Evolutionary conservation across 805 yeast genomes (phyloP), one percentile per base, ranked within the genome.

Genomic region (Lachancea nothofagi): DNA sequence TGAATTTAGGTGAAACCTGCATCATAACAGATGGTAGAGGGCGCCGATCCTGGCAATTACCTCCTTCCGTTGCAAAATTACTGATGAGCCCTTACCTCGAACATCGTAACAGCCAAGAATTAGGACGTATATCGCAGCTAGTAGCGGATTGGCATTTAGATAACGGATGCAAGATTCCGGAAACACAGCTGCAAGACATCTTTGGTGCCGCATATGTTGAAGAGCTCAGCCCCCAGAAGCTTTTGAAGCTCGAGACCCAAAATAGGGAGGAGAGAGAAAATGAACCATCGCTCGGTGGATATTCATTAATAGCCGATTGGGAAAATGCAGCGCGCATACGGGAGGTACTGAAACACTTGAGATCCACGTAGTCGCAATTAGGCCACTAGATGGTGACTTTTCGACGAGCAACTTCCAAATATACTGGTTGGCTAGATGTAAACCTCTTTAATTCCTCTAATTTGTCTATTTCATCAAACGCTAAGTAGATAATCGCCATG

Each of bases 401-500:
- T n/a, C n/a, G n/a, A n/a, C n/a, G n/a, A n/a, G n/a, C n/a, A n/a
- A n/a, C n/a, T n/a, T n/a, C n/a, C n/a, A n/a, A n/a, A n/a, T n/a
- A n/a, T n/a, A n/a, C n/a, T n/a, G n/a, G n/a, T n/a, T n/a, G n/a
- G n/a, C n/a, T n/a, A n/a, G n/a, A n/a, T n/a, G n/a, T n/a, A n/a
- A n/a, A n/a, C n/a, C n/a, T n/a, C n/a, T n/a, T n/a, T 13, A 28
- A 20, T n/a, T 12, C 17, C 7, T n/a, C 13, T 3, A 14, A 28
- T 15, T 29, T 32, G 3, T 29, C 32, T 5, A 35, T 20, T 19
- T 43, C 41, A 7, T 39, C 44, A 20, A 45, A 42, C 21, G 53
- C 53, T 7, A 57, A 19, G 21, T 38, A 47, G 12, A 58, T 43
- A 19, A 46, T 51, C 9, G 49, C 48, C 26, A 58, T 40, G 8